Evolutionary conservation across 495 filamentous ascomycete genomes (phyloP).

Genomic region (Lentithecium fluviatile): DNA sequence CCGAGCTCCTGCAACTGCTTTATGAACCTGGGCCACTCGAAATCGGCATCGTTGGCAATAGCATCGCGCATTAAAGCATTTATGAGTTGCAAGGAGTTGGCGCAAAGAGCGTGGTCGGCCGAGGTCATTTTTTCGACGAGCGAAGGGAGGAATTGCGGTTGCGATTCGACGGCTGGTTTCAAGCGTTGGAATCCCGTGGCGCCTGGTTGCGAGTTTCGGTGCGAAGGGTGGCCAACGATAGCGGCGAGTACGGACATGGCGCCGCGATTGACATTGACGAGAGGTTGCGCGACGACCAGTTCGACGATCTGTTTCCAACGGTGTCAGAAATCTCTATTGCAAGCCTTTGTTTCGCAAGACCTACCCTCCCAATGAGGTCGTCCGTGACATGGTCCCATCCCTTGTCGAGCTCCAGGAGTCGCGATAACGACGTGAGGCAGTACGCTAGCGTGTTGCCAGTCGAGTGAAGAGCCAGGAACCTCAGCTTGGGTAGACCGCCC

Average conservation of each 20-base stretch:
- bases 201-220: conserved; percentile 50
- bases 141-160: conserved; percentile 93
- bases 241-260: conserved; percentile 95
- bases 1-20: conserved; percentile 90
- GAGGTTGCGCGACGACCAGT: conserved; percentile 88
- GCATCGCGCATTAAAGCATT: conserved; percentile 94
- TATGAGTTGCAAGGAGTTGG: conserved; percentile 90
- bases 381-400: conserved; percentile 83
- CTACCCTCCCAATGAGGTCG: conserved; percentile 67
- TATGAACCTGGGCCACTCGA: conserved; percentile 93
- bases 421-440: conserved; percentile 79
- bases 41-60: conserved; percentile 71
- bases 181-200: conserved; percentile 65
- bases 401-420: conserved; percentile 91
- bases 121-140: conserved; percentile 84
- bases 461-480: conserved; percentile 76
- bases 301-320: conserved; percentile 67
- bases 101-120: conserved; percentile 93
- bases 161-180: conserved; percentile 84
- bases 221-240: conserved; percentile 80
- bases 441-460: conserved; percentile 95
- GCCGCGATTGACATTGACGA: conserved; percentile 95
- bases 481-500: conserved; percentile 77
- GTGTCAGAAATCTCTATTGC: neutral
- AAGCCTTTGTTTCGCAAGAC: conserved; percentile 16